Evolutionary conservation across 148 eudicot species (phyloP).

Genomic region (Polygonum maritimum): DNA sequence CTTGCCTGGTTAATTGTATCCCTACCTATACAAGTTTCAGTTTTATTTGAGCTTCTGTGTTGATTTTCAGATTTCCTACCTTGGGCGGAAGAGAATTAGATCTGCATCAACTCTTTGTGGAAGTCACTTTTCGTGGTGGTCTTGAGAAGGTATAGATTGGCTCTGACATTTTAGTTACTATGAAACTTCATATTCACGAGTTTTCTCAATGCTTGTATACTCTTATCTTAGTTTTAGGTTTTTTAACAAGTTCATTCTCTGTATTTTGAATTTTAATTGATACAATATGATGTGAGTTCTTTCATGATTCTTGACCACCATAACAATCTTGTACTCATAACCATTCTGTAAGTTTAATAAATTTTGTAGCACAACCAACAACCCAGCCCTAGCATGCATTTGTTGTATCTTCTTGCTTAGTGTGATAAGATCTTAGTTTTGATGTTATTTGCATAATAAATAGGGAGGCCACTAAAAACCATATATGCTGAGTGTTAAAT

Average conservation of each 20-base stretch:
- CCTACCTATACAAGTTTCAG: too few species aligned
- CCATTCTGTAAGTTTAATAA: not conserved
- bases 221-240: not conserved
- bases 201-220: not conserved
- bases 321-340: not conserved
- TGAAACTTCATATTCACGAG: slow-evolving; percentile 19
- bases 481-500: too few species aligned
- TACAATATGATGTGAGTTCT: not conserved
- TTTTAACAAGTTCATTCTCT: not conserved
- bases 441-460: too few species aligned
- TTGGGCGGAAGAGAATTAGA: slow-evolving; percentile 51
- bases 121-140: slow-evolving; percentile 88
- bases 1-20: not conserved
- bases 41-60: not conserved
- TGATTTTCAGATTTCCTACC: slow-evolving; percentile 43
- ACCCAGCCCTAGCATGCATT: too few species aligned
- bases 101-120: slow-evolving; percentile 59
- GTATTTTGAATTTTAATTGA: not conserved
- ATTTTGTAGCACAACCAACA: not conserved
- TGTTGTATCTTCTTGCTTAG: too few species aligned
- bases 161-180: slow-evolving; percentile 34
- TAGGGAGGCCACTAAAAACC: too few species aligned
- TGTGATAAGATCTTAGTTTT: too few species aligned
- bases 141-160: slow-evolving; percentile 65
- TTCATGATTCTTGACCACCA: not conserved